Evolutionary conservation across 2,329 filamentous ascomycete genomes (phyloP).

Genomic region (Aschersonia sp.): DNA sequence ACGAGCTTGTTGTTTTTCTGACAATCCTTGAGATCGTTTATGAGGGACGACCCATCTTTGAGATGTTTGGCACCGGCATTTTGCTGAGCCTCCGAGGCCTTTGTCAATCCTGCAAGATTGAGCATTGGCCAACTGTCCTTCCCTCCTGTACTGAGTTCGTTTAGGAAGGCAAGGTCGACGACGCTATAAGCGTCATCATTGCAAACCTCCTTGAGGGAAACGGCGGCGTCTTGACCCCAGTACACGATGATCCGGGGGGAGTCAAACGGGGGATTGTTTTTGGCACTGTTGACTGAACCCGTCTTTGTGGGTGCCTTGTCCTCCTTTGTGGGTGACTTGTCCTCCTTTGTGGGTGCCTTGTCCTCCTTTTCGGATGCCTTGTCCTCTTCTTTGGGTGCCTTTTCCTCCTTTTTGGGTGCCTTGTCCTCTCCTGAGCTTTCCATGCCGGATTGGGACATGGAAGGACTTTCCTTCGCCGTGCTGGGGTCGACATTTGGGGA

Average conservation of each 20-base stretch:
- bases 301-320: slow-evolving; percentile 1
- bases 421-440: too few species aligned
- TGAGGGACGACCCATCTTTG: slow-evolving; percentile 8
- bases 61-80: slow-evolving; percentile 9
- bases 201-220: slow-evolving; percentile 8
- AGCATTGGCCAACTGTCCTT: slow-evolving; percentile 3
- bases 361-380: too few species aligned
- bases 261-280: too few species aligned
- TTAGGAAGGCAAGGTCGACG: slow-evolving; percentile 10
- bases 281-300: slow-evolving; percentile 2
- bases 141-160: slow-evolving; percentile 7
- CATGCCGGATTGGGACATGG: too few species aligned
- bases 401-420: too few species aligned
- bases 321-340: too few species aligned
- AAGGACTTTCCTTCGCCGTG: too few species aligned
- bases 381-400: too few species aligned
- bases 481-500: too few species aligned
- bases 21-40: slow-evolving; percentile 32
- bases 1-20: slow-evolving; percentile 54
- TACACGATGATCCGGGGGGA: slow-evolving; percentile 4
- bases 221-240: slow-evolving; percentile 10
- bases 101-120: not conserved
- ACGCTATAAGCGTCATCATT: slow-evolving; percentile 8
- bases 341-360: too few species aligned
- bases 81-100: slow-evolving; percentile 1